Percentiles rank a stretch among this genome's conserved stretches.
Conservation (phyloP, 805 yeast species). For the Blastobotrys chiropterorum region DNA sequence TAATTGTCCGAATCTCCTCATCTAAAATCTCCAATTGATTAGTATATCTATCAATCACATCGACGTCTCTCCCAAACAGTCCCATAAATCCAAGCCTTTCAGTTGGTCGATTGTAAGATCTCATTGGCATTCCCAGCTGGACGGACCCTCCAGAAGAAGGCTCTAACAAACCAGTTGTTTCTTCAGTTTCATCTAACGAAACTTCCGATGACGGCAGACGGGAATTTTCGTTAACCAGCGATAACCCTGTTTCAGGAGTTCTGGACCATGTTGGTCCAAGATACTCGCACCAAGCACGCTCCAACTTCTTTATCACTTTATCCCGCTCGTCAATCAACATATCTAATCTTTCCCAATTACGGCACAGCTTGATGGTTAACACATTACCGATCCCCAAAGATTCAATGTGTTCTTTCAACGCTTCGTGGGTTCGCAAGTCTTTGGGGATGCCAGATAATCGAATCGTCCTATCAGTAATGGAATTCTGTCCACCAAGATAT, state of each 20-base stretch:
- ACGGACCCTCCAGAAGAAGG: constrained; percentile 8
- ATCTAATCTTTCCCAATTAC: constrained; percentile 80
- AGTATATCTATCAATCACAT: constrained; percentile 74
- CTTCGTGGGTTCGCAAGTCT: constrained; percentile 63
- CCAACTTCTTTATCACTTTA: constrained; percentile 49
- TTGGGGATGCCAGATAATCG: constrained; percentile 85
- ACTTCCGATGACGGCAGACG: not conserved
- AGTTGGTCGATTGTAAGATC: constrained; percentile 50
- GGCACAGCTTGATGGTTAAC: constrained; percentile 66
- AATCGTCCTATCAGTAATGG: constrained; percentile 87
- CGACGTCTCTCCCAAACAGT: constrained; percentile 60
- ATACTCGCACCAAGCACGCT: constrained; percentile 66
- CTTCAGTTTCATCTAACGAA: not conserved
- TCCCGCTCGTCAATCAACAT: constrained; percentile 55
- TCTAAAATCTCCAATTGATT: constrained; percentile 65
- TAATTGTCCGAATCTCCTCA: constrained; percentile 56
- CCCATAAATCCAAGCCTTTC: constrained; percentile 58
- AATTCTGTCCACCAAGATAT: constrained; percentile 78
- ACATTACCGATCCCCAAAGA: constrained; percentile 75
- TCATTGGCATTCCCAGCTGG: constrained; percentile 18
- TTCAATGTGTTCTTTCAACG: constrained; percentile 68
- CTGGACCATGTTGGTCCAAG: constrained; percentile 37
- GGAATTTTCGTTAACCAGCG: not conserved
- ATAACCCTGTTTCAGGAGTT: not conserved
- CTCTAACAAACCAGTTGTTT: not conserved